Conservation (phyloP, 768 basidiomycete species). For the Collybia sordida region DNA sequence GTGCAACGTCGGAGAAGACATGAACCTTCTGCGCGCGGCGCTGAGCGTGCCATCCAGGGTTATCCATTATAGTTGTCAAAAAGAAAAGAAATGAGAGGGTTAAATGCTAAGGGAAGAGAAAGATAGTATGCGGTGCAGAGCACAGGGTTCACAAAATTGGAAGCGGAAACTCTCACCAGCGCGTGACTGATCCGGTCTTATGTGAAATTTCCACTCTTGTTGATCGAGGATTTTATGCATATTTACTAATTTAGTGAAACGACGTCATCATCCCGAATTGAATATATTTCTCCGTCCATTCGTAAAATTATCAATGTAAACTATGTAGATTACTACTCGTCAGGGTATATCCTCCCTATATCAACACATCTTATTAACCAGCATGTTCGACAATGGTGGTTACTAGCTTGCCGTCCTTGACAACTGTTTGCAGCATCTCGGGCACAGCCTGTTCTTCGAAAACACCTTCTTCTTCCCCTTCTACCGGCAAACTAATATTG, state of each 20-base stretch:
- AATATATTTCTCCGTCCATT: not conserved
- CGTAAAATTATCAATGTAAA: not conserved
- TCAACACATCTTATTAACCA: constrained; percentile 36
- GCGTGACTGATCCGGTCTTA: constrained; percentile 9
- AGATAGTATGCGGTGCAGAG: constrained; percentile 5
- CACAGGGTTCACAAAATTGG: not conserved
- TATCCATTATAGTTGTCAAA: constrained; percentile 71
- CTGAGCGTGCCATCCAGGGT: constrained; percentile 73
- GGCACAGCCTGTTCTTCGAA: constrained; percentile 90
- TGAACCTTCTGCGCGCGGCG: constrained; percentile 59
- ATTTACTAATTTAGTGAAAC: too few relatives aligned
- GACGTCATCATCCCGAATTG: not conserved
- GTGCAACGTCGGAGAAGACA: constrained; percentile 3
- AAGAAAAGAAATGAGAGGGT: not conserved
- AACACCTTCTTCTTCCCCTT: constrained; percentile 88
- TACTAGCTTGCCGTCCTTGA: constrained; percentile 80
- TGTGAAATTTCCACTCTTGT: not conserved
- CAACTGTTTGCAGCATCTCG: constrained; percentile 90
- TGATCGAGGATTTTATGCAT: constrained; percentile 5
- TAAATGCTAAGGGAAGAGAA: not conserved
- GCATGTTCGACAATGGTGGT: constrained; percentile 89
- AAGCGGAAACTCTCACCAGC: not conserved
- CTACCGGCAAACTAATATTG: constrained; percentile 85
- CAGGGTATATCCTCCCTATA: too few relatives aligned
- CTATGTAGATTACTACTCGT: not conserved